These are phyloP conservation scores for Phytophthora crassamura DNA, from an alignment of 352 stramenopile species.

Conservation along the genomic window DNA sequence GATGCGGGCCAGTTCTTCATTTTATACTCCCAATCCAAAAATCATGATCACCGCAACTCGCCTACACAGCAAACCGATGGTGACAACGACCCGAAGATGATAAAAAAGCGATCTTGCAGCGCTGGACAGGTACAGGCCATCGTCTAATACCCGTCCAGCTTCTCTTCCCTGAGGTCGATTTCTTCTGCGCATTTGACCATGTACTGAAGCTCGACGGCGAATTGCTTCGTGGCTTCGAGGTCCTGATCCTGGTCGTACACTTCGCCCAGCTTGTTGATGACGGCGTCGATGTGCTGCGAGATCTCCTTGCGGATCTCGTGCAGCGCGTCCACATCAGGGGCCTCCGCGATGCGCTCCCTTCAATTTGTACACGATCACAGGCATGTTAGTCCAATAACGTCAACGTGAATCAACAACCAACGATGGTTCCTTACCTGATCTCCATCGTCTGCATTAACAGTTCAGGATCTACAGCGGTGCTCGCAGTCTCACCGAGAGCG, in stretches of 20 bases:
- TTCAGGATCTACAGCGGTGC: constrained; percentile 74
- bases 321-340: constrained; percentile 50
- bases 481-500: constrained; percentile 76
- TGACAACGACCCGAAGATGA: constrained; percentile 12
- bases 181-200: constrained; percentile 89
- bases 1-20: background rate
- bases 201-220: constrained; percentile 85
- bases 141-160: constrained; percentile 59
- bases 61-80: constrained; percentile 14
- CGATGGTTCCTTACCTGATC: constrained; percentile 53
- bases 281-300: constrained; percentile 70
- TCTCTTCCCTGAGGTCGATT: constrained; percentile 77
- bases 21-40: constrained; percentile 6
- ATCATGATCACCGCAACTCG: constrained; percentile 6
- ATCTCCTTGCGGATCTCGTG: constrained; percentile 68
- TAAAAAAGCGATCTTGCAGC: constrained; percentile 14
- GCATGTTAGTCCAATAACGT: constrained; percentile 1
- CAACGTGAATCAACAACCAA: background rate
- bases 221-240: constrained; percentile 74
- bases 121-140: constrained; percentile 1
- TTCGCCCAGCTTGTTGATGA: constrained; percentile 75
- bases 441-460: constrained; percentile 90
- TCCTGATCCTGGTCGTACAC: constrained; percentile 82
- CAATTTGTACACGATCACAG: constrained; percentile 1
- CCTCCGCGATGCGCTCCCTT: constrained; percentile 82